Evolutionary conservation across 2,329 filamentous ascomycete species (phyloP).

Genomic region (Neofusicoccum sp.): DNA sequence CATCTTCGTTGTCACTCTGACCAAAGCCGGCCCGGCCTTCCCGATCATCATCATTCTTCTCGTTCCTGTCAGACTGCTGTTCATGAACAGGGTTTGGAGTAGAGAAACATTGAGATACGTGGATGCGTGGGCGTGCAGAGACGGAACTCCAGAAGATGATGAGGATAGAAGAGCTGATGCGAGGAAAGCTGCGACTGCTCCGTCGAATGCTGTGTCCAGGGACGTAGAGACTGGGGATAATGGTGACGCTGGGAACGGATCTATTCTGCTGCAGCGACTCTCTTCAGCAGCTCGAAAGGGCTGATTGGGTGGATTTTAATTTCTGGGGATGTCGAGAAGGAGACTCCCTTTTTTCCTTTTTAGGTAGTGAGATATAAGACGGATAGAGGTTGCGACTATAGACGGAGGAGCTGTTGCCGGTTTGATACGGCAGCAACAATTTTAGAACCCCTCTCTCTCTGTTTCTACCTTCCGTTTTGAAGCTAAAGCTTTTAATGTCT

Average conservation of each 20-base stretch:
- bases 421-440: too few relatives aligned
- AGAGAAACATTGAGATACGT: slow-evolving; percentile 59
- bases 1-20: slow-evolving; percentile 64
- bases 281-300: not conserved
- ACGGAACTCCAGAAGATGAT: slow-evolving; percentile 40
- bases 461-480: too few relatives aligned
- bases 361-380: too few relatives aligned
- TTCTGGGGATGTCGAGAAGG: not conserved
- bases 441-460: too few relatives aligned
- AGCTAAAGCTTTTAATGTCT: too few relatives aligned
- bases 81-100: slow-evolving; percentile 65
- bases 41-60: slow-evolving; percentile 65
- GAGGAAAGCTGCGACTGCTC: not conserved
- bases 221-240: slow-evolving; percentile 6
- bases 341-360: too few relatives aligned
- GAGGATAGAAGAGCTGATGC: slow-evolving; percentile 25
- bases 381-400: too few relatives aligned
- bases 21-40: slow-evolving; percentile 64
- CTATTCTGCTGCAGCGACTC: not conserved
- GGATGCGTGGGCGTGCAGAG: slow-evolving; percentile 47
- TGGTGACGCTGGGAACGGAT: not conserved
- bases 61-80: slow-evolving; percentile 62
- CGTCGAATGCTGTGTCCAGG: not conserved
- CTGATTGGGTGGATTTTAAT: not conserved
- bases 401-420: too few relatives aligned